These are phyloP conservation scores for Symbiodinium natans DNA, from an alignment of 73 alveolate species.

Conservation along the genomic window DNA sequence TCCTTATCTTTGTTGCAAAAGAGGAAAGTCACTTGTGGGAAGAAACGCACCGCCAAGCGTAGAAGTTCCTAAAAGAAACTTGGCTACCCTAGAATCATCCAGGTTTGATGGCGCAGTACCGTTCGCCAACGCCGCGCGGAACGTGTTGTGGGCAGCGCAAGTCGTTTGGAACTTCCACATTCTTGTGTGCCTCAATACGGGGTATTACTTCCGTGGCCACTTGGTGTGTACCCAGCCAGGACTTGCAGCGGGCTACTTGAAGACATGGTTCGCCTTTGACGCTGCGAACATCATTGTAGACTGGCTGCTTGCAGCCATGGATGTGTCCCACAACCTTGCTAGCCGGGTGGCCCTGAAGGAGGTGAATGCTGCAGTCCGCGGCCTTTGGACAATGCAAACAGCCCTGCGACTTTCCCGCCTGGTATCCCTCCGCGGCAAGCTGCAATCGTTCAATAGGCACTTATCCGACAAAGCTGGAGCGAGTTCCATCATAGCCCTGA, in stretches of 20 bases:
- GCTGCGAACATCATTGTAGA: not conserved
- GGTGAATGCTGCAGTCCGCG: not conserved
- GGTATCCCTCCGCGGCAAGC: not conserved
- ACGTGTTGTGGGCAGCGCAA: not conserved
- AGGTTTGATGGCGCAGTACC: too few species aligned
- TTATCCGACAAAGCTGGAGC: not conserved
- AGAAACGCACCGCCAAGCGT: too few species aligned
- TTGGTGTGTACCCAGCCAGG: not conserved
- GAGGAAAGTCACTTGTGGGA: too few species aligned
- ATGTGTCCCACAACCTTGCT: not conserved
- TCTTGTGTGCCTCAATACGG: not conserved
- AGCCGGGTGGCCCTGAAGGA: too few species aligned
- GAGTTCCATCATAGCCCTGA: not conserved
- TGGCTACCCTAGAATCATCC: too few species aligned
- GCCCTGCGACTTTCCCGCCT: not conserved
- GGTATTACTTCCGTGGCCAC: not conserved
- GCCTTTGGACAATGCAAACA: not conserved
- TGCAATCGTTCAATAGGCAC: not conserved
- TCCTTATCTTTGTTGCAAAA: too few species aligned
- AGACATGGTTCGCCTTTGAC: not conserved
- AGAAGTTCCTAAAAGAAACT: too few species aligned
- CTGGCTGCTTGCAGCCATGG: not conserved
- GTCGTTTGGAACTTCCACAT: not conserved
- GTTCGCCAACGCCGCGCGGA: not conserved
- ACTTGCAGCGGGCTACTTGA: not conserved